Evolutionary conservation across 1,284 basidiomycete species (phyloP), one percentile per base, ranked within the genome.

Genomic region (Paramarasmius palmivorus): DNA sequence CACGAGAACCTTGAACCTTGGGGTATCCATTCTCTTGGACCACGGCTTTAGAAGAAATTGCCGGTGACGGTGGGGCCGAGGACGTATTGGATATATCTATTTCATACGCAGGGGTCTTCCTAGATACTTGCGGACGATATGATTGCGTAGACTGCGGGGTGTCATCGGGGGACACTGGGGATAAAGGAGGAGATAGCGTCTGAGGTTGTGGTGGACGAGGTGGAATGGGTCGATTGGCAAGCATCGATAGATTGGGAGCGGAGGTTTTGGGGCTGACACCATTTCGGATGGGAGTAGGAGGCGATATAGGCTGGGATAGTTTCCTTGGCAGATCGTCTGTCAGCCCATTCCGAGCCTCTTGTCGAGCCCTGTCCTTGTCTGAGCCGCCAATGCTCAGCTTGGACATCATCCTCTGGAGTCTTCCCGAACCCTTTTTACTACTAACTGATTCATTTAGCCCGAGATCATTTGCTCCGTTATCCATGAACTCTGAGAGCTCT

Each of bases 341-440:
- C 14, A 58, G n/a, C n/a, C 56, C 55, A 62, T 52, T 42, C 68
- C 9, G 54, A n/a, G n/a, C n/a, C n/a, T n/a, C n/a, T n/a, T 49
- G 59, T 53, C 29, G 56, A 44, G 22, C 47, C 50, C 59, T 82
- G 63, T 49, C 65, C 61, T 83, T 82, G 50, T 76, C 78, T 25
- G 72, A 74, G 47, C 73, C 73, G 5, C 82, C 76, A 52, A 89
- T 71, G 46, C 80, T 83, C 44, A 92, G 72, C 59, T 82, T 84
- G 22, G 88, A 90, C 61, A 92, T 88, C 84, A 92, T 92, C 57
- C 84, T 81, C 64, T 89, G 85, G 55, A 91, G 69, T 34, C 88
- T 78, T 42, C 78, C 79, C 35, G 75, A 75, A 20, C 72, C 68
- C 66, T 81, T 83, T 61, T 84, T 86, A 45, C 47, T 49, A 34